These are phyloP conservation scores for Kappamyces sp. DNA, from an alignment of 192 early-diverging fungal species.

Conservation along the genomic window DNA sequence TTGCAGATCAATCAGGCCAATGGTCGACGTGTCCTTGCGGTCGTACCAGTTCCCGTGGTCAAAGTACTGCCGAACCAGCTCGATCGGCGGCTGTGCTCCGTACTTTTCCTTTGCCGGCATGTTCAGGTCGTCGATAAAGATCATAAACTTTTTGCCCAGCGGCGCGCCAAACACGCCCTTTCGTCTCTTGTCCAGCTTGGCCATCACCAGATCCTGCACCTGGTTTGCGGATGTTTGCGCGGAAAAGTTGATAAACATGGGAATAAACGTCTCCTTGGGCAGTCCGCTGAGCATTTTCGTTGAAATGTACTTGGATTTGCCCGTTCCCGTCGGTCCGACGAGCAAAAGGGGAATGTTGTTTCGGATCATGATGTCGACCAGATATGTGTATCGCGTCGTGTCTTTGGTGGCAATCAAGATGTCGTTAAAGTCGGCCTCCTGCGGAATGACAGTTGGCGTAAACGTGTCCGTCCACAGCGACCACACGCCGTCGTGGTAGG, in stretches of 20 bases:
- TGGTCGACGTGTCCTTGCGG: conserved; percentile 49
- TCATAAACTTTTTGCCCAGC: conserved; percentile 43
- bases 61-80: conserved; percentile 53
- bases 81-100: conserved; percentile 58
- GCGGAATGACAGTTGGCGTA: conserved; percentile 33
- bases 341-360: conserved; percentile 45
- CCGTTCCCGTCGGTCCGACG: conserved; percentile 58
- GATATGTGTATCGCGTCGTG: conserved; percentile 54
- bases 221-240: conserved; percentile 52
- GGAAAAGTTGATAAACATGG: conserved; percentile 58
- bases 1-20: conserved; percentile 56
- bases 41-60: conserved; percentile 66
- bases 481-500: conserved; percentile 41
- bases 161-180: conserved; percentile 58
- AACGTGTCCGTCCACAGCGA: conserved; percentile 50
- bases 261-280: conserved; percentile 44
- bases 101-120: conserved; percentile 60
- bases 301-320: conserved; percentile 57
- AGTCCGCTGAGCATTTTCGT: conserved; percentile 50
- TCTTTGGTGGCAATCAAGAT: conserved; percentile 61
- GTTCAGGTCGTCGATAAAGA: conserved; percentile 61
- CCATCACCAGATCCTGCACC: conserved; percentile 57
- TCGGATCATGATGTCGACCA: conserved; percentile 52
- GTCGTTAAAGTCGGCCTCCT: conserved; percentile 50
- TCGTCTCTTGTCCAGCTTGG: conserved; percentile 55